A percentile compares a stretch with the other conserved stretches of the same genome.
These are phyloP conservation scores for Chytriomyces hyalinus DNA, from an alignment of 192 early-diverging fungal species.

Conservation along the genomic window DNA sequence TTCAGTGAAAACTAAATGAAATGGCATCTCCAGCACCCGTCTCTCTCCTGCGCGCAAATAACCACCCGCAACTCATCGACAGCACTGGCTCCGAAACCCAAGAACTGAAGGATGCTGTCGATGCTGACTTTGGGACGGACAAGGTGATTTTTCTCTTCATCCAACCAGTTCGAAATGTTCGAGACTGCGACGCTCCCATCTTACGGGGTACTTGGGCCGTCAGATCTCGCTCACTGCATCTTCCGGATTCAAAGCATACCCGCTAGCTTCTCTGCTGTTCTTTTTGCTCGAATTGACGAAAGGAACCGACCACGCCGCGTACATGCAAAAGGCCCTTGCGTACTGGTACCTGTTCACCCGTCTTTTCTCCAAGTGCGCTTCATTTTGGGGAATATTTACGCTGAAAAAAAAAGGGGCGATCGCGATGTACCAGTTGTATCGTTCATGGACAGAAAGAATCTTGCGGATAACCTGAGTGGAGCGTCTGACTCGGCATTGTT, in stretches of 20 bases:
- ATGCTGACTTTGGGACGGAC: neutral
- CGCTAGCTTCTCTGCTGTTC: constrained; percentile 73
- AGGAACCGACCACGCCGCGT: constrained; percentile 71
- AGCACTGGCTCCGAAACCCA: neutral
- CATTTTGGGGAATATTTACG: neutral
- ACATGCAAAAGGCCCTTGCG: constrained; percentile 57
- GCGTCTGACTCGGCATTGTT: constrained; percentile 26
- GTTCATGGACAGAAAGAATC: constrained; percentile 72
- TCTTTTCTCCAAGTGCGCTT: no score
- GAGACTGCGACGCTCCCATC: no score
- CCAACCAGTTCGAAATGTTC: neutral
- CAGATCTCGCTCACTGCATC: constrained; percentile 17
- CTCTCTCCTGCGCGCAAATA: neutral
- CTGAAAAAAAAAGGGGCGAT: constrained; percentile 38
- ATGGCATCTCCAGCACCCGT: neutral
- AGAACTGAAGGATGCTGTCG: neutral
- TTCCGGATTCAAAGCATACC: constrained; percentile 62
- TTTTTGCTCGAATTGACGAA: constrained; percentile 61
- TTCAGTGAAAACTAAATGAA: neutral
- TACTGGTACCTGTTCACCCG: constrained; percentile 13
- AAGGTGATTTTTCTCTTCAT: neutral
- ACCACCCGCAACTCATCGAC: neutral
- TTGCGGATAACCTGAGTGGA: constrained; percentile 76
- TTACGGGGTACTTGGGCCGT: no score
- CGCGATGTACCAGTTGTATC: constrained; percentile 70